phyloP scores from a whole-genome alignment of 441 rosid genomes.

The Eutrema salsugineum region DNA sequence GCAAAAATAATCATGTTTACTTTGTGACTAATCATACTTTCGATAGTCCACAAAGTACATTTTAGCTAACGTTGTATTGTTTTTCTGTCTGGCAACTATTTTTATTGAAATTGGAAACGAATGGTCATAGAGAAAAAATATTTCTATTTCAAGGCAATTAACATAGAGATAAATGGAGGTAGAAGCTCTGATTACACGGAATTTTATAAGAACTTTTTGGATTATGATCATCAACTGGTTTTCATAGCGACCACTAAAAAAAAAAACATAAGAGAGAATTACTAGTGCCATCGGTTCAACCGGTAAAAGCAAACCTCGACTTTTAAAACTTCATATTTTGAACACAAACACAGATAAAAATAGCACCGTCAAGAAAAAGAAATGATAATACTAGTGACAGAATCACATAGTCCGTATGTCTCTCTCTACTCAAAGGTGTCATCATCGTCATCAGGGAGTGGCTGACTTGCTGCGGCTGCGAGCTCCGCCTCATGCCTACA shows the following conservation, averaged over 20 bases:
- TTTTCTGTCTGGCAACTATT: too few relatives aligned
- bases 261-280: neutral
- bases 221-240: neutral
- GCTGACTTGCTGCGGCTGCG: constrained; percentile 58
- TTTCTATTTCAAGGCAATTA: too few relatives aligned
- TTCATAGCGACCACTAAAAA: neutral
- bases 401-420: neutral
- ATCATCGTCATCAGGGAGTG: constrained; percentile 52
- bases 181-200: neutral
- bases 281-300: neutral
- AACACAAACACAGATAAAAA: neutral
- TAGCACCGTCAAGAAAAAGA: neutral
- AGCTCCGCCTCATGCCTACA: constrained; percentile 78
- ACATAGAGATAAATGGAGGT: neutral
- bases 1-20: too few relatives aligned
- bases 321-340: neutral
- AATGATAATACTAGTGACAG: neutral
- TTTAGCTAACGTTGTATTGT: too few relatives aligned
- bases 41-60: too few relatives aligned
- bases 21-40: too few relatives aligned
- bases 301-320: neutral
- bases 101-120: too few relatives aligned
- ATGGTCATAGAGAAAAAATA: too few relatives aligned
- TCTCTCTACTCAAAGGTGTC: constrained; percentile 56
- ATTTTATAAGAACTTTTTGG: neutral